Conservation (phyloP, 2,329 filamentous ascomycete species). For the Sclerotinia borealis region DNA sequence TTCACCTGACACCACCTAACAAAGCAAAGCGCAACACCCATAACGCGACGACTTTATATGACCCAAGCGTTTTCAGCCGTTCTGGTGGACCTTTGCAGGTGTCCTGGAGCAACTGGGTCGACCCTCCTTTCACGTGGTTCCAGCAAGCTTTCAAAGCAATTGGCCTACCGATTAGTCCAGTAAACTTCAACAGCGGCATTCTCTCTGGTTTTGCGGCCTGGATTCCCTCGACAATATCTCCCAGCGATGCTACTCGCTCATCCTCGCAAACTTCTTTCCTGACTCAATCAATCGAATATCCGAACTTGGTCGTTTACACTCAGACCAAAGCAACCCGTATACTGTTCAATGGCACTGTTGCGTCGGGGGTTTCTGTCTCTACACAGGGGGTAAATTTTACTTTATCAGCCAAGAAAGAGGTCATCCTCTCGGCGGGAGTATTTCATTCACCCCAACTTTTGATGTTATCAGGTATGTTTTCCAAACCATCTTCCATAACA, state of each 20-base stretch:
- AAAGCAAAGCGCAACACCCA: too few relatives aligned
- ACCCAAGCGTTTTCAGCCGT: constrained; percentile 28
- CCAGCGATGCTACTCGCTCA: constrained; percentile 27
- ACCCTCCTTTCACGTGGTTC: constrained; percentile 35
- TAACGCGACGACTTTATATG: too few relatives aligned
- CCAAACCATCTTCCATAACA: too few relatives aligned
- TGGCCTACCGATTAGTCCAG: constrained; percentile 32
- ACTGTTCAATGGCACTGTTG: constrained; percentile 38
- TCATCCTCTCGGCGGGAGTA: too few relatives aligned
- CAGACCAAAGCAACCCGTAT: constrained; percentile 41
- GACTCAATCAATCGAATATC: constrained; percentile 14
- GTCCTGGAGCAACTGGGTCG: constrained; percentile 36
- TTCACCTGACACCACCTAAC: constrained; percentile 23
- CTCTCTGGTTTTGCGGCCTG: constrained; percentile 34
- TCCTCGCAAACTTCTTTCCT: constrained; percentile 37
- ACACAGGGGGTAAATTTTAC: constrained; percentile 13
- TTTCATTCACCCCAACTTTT: too few relatives aligned
- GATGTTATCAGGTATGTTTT: too few relatives aligned
- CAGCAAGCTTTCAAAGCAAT: constrained; percentile 33
- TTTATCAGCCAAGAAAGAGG: constrained; percentile 17
- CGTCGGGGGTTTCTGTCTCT: constrained; percentile 37
- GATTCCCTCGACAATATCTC: constrained; percentile 29
- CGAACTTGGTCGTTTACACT: constrained; percentile 37
- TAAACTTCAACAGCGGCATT: constrained; percentile 38
- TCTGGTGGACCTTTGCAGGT: constrained; percentile 36